Percentiles rank a stretch among this genome's conserved stretches.
phyloP scores from a whole-genome alignment of 805 yeast species.

The Ogataea populi-albae region DNA sequence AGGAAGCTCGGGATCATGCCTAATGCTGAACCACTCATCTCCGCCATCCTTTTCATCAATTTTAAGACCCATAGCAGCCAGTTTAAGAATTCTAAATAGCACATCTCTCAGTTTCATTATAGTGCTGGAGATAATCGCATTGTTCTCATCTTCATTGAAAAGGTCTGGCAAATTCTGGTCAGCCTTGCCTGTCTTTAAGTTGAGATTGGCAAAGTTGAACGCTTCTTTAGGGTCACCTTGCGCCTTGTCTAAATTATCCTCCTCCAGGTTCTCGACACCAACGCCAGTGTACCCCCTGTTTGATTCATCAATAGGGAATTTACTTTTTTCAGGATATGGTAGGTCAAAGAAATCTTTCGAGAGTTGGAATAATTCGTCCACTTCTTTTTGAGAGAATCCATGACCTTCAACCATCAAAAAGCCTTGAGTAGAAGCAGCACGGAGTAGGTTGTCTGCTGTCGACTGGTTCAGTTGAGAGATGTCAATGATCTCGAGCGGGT shows the following conservation, averaged over 20 bases:
- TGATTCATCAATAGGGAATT: conserved; percentile 47
- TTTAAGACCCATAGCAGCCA: conserved; percentile 61
- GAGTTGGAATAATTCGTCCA: conserved; percentile 30
- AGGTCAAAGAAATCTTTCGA: conserved; percentile 33
- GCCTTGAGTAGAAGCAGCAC: conserved; percentile 51
- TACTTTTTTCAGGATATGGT: conserved; percentile 48
- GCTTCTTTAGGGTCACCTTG: conserved; percentile 53
- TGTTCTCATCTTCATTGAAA: conserved; percentile 43
- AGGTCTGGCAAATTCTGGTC: conserved; percentile 48
- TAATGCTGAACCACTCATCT: conserved; percentile 58
- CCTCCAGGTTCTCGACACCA: conserved; percentile 43
- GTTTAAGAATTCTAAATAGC: conserved; percentile 46
- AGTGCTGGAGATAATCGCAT: conserved; percentile 38
- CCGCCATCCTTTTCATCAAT: conserved; percentile 55
- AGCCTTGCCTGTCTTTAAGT: conserved; percentile 47
- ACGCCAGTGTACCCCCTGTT: conserved; percentile 45
- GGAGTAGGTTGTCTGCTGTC: conserved; percentile 51
- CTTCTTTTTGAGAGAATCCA: conserved; percentile 42
- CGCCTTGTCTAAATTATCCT: conserved; percentile 31
- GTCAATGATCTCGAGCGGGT: conserved; percentile 58
- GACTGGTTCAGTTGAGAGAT: conserved; percentile 40
- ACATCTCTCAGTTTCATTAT: conserved; percentile 47
- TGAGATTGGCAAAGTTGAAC: conserved; percentile 59
- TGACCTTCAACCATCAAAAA: conserved; percentile 52
- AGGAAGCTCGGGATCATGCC: conserved; percentile 48